A percentile compares a stretch with the other conserved stretches of the same genome.
Evolutionary conservation across 2,329 filamentous ascomycete species (phyloP).

Genomic region (Penicillium paneum): DNA sequence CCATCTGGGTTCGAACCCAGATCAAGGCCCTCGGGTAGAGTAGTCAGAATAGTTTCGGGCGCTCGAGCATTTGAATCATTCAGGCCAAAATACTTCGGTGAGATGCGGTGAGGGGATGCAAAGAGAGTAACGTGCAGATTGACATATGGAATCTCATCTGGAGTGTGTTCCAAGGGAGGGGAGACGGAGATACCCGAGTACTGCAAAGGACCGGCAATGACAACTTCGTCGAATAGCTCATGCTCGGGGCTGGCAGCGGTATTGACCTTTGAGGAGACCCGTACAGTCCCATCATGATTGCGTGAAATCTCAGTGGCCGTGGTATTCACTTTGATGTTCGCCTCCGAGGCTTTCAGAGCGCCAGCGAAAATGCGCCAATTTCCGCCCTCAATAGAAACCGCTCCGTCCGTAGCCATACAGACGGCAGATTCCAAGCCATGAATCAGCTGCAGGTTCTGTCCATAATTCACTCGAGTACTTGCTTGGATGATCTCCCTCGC

Average conservation of each 20-base stretch:
- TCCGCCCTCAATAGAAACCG: slow-evolving; percentile 73
- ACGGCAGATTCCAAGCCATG: slow-evolving; percentile 90
- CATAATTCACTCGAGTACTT: slow-evolving; percentile 90
- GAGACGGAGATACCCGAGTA: slow-evolving; percentile 65
- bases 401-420: slow-evolving; percentile 83
- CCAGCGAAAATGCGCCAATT: slow-evolving; percentile 93
- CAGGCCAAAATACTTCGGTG: slow-evolving; percentile 65
- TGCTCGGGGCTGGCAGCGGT: slow-evolving; percentile 8
- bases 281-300: slow-evolving; percentile 42
- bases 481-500: slow-evolving; percentile 82
- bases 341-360: slow-evolving; percentile 67
- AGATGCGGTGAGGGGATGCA: slow-evolving; percentile 70
- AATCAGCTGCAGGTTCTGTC: slow-evolving; percentile 78
- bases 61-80: slow-evolving; percentile 50
- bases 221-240: slow-evolving; percentile 67
- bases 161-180: slow-evolving; percentile 46
- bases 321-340: slow-evolving; percentile 63
- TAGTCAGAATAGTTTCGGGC: slow-evolving; percentile 79
- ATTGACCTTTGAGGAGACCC: slow-evolving; percentile 39
- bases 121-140: slow-evolving; percentile 87
- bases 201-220: slow-evolving; percentile 81
- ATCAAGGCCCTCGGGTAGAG: slow-evolving; percentile 58
- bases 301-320: slow-evolving; percentile 60
- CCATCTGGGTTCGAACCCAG: slow-evolving; percentile 46
- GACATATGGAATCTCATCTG: slow-evolving; percentile 81